Conservation (phyloP, 2,329 filamentous ascomycete genomes). For the Verticillium nubilum region DNA sequence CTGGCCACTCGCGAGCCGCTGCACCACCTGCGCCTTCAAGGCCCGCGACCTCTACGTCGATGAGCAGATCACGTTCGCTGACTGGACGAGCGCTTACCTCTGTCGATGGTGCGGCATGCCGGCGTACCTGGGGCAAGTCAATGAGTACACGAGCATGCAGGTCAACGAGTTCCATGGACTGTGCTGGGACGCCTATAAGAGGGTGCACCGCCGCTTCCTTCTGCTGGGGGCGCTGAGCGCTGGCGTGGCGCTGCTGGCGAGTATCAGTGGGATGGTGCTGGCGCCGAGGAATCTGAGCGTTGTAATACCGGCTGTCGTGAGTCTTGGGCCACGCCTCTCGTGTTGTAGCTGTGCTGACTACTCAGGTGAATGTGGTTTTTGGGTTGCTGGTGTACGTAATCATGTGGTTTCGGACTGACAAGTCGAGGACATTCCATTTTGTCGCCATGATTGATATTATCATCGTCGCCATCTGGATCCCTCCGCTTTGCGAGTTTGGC, state of each 20-base stretch:
- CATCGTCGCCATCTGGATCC: slow-evolving; percentile 25
- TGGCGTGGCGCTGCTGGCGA: slow-evolving; percentile 6
- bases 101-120: slow-evolving; percentile 41
- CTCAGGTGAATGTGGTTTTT: slow-evolving; percentile 29
- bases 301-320: slow-evolving; percentile 21
- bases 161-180: slow-evolving; percentile 30
- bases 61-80: slow-evolving; percentile 28
- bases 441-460: slow-evolving; percentile 28
- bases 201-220: slow-evolving; percentile 25
- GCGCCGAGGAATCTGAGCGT: slow-evolving; percentile 14
- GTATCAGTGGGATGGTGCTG: slow-evolving; percentile 21
- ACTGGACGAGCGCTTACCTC: slow-evolving; percentile 25
- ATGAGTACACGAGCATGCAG: background rate
- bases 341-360: background rate
- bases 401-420: slow-evolving; percentile 25
- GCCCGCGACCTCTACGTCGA: slow-evolving; percentile 29
- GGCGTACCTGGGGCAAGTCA: slow-evolving; percentile 11
- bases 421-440: slow-evolving; percentile 31
- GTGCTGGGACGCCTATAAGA: slow-evolving; percentile 33
- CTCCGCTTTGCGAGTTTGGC: slow-evolving; percentile 13
- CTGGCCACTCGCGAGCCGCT: slow-evolving; percentile 33
- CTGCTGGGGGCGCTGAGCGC: slow-evolving; percentile 30
- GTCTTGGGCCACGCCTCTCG: slow-evolving; percentile 8
- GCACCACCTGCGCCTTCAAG: slow-evolving; percentile 30
- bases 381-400: slow-evolving; percentile 27